Base-by-base conservation (phyloP, 228 moss, liverwort and hornwort genomes). In the Sphagnum magellanicum region DNA sequence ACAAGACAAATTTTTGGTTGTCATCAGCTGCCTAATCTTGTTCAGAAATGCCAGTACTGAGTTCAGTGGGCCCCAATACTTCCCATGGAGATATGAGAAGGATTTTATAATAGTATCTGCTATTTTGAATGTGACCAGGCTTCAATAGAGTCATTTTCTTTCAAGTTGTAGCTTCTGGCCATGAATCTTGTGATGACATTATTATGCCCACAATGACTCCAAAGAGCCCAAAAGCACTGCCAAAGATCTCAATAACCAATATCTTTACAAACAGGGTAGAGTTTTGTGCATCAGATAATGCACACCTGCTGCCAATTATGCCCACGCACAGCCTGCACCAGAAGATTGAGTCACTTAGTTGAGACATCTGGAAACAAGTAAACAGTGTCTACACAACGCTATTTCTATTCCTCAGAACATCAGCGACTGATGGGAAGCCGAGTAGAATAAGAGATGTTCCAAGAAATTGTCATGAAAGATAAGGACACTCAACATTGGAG, bases 151-250 rank as follows among this genome's bases (percentile, higher is more conserved):
- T 32, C 32, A 32, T 32, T 47, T 32, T 32, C 50, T 51, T 17
- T 74, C 72, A 83, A 74, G 79, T 49, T 52, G 69, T 71, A 82
- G 90, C 80, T 60, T 79, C 77, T 65, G 98, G 98, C 98, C 98
- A 98, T 71, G 81, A 76, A 60, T 94, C 98, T 84, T 98, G 94
- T 59, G 98, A 81, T 53, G 98, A 98, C 98, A 98, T 92, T 74
- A 98, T 98, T 63, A 98, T 98, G 67, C 94, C 94, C 71, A 98
- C 94, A 70, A 98, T 98, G 9, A 98, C 98, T 74, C 98, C 98
- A 73, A 98, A 98, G 10, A 98, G 87, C 68, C 98, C 98, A 70
- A 98, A 81, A 32, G 98, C 98, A 75, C 98, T 98, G 71, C 98
- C 94, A 78, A 98, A 98, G 78, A 98, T 98, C 75, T 98, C 98